Percentiles rank a stretch among this genome's conserved stretches.
Conservation (phyloP, 176 grass and related monocot species). For the Ensete glaucum region DNA sequence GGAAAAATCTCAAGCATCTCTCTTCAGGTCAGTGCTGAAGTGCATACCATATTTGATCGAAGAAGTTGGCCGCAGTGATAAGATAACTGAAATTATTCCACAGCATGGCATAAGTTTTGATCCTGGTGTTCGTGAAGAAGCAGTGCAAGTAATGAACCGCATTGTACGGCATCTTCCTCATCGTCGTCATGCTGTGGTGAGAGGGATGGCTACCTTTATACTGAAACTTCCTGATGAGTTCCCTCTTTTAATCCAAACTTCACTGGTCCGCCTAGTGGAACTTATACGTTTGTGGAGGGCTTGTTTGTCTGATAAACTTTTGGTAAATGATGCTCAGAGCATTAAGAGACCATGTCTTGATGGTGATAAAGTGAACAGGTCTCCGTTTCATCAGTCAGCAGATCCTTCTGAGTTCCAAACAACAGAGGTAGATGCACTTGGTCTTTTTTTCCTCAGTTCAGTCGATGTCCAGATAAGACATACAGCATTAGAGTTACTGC, state of each 20-base stretch:
- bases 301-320: slow-evolving; percentile 76
- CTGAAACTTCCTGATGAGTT: slow-evolving; percentile 96
- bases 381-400: slow-evolving; percentile 52
- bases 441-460: slow-evolving; percentile 93
- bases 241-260: slow-evolving; percentile 93
- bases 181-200: slow-evolving; percentile 92
- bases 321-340: slow-evolving; percentile 51
- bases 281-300: slow-evolving; percentile 83
- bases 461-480: slow-evolving; percentile 93
- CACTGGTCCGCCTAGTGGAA: slow-evolving; percentile 75
- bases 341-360: slow-evolving; percentile 41
- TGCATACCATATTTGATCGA: slow-evolving; percentile 97
- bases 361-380: slow-evolving; percentile 43
- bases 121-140: slow-evolving; percentile 92
- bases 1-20: slow-evolving; percentile 89
- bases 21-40: slow-evolving; percentile 94
- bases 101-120: slow-evolving; percentile 96
- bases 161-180: slow-evolving; percentile 76
- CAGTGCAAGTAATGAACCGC: slow-evolving; percentile 86
- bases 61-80: slow-evolving; percentile 79
- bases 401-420: slow-evolving; percentile 68
- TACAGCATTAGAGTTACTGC: slow-evolving; percentile 87
- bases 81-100: slow-evolving; percentile 95
- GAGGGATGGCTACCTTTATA: slow-evolving; percentile 95
- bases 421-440: slow-evolving; percentile 94